Conservation (phyloP, 257 asterid genomes). For the Solanum bulbocastanum region DNA sequence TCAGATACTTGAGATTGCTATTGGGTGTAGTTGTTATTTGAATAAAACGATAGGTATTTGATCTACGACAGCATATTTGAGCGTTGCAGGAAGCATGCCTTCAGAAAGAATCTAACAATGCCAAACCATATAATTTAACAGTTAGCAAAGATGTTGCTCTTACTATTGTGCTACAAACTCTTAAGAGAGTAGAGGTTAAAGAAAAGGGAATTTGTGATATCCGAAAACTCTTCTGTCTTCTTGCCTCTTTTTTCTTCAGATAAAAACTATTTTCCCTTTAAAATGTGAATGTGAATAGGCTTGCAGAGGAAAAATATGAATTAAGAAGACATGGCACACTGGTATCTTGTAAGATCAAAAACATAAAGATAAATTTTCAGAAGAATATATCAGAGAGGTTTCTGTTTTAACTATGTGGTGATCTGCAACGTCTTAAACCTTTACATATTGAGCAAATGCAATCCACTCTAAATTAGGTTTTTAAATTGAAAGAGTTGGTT, state of each 20-base stretch:
- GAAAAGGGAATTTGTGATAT: not conserved
- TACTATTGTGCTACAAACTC: not conserved
- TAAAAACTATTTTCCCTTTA: not conserved
- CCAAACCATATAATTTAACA: constrained; percentile 42
- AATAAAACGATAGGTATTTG: constrained; percentile 1
- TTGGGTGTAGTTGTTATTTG: not conserved
- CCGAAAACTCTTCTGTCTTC: not conserved
- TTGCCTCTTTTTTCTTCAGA: not conserved
- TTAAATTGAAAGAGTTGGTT: too few relatives aligned
- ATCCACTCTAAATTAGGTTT: not conserved
- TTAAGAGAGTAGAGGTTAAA: not conserved
- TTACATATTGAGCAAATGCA: not conserved
- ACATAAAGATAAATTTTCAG: not conserved
- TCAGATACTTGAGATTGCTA: not conserved
- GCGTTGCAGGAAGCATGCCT: constrained; percentile 75
- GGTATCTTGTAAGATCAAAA: not conserved
- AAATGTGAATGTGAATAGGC: constrained; percentile 7
- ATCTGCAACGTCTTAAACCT: not conserved
- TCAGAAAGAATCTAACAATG: constrained; percentile 44
- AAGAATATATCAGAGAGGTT: not conserved
- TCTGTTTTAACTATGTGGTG: not conserved
- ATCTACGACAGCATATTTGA: constrained; percentile 85
- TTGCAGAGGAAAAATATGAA: not conserved
- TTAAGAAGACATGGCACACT: not conserved
- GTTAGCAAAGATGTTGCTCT: not conserved